These are phyloP conservation scores for Cercospora citrullina DNA, from an alignment of 2,329 filamentous ascomycete genomes.

Conservation along the genomic window DNA sequence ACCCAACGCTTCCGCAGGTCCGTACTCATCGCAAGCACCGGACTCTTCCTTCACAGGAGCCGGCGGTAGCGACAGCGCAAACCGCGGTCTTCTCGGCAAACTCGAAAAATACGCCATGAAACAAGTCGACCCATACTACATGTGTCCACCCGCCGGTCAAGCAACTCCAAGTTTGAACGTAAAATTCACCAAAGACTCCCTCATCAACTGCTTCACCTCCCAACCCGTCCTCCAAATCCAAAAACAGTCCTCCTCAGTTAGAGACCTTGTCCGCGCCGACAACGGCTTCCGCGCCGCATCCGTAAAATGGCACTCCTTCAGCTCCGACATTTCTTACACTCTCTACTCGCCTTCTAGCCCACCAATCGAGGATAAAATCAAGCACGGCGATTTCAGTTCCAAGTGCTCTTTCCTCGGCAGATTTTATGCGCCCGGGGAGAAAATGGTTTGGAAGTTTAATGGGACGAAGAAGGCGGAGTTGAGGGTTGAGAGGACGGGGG, in stretches of 20 bases:
- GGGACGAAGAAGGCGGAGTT: background rate
- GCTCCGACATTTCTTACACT: background rate
- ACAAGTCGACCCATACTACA: background rate
- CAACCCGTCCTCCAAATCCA: background rate
- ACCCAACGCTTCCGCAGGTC: background rate
- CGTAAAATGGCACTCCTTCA: background rate
- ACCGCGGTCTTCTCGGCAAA: background rate
- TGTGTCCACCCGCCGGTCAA: background rate
- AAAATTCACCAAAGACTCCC: background rate
- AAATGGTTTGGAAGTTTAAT: background rate
- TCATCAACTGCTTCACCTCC: background rate
- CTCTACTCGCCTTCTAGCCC: background rate
- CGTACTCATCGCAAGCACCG: background rate
- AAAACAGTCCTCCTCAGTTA: background rate
- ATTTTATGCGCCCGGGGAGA: background rate
- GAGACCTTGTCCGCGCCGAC: background rate
- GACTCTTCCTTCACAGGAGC: background rate
- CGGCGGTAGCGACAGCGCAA: background rate
- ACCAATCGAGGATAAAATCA: background rate
- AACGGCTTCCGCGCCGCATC: background rate
- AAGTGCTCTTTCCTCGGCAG: background rate
- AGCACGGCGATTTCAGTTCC: background rate
- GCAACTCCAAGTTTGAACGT: background rate
- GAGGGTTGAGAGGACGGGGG: background rate
- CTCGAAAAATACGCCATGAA: background rate